These are phyloP conservation scores for Pascua sp. DNA, from an alignment of 1,284 basidiomycete species.

Conservation along the genomic window DNA sequence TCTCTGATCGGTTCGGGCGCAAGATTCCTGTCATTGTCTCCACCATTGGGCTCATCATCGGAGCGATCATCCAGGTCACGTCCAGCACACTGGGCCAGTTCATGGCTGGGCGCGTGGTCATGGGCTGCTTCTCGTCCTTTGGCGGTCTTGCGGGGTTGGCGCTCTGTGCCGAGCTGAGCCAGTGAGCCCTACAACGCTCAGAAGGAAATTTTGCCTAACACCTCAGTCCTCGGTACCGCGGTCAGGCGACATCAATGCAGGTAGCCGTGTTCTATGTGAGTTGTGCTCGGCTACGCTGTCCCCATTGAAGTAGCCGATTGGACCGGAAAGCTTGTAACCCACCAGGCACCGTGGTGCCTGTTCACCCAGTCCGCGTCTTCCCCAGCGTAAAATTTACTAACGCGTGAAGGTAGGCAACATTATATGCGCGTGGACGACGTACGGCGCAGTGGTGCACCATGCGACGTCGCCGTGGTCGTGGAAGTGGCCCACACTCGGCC, in stretches of 20 bases:
- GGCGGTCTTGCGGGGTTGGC: conserved; percentile 4
- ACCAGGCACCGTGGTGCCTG: too few species aligned
- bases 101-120: conserved; percentile 8
- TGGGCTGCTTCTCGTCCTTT: conserved; percentile 6
- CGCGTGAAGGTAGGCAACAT: conserved; percentile 44
- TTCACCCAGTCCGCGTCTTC: too few species aligned
- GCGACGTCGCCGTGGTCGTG: conserved; percentile 4
- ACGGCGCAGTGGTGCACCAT: conserved; percentile 1
- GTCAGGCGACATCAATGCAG: conserved; percentile 10
- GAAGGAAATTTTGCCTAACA: neutral
- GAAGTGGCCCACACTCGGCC: conserved; percentile 44
- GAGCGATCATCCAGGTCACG: conserved; percentile 7
- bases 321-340: too few species aligned
- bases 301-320: too few species aligned
- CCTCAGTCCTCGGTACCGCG: conserved; percentile 4
- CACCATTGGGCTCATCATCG: conserved; percentile 5
- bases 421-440: conserved; percentile 2
- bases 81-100: conserved; percentile 3
- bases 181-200: neutral
- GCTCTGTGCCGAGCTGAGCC: conserved; percentile 9
- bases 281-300: neutral
- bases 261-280: conserved; percentile 11
- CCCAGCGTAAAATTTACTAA: too few species aligned
- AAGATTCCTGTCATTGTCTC: conserved; percentile 12
- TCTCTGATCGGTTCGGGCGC: conserved; percentile 7